These are phyloP conservation scores for Cryptococcus amylolentus DNA, from an alignment of 1,284 basidiomycete genomes.

Conservation along the genomic window DNA sequence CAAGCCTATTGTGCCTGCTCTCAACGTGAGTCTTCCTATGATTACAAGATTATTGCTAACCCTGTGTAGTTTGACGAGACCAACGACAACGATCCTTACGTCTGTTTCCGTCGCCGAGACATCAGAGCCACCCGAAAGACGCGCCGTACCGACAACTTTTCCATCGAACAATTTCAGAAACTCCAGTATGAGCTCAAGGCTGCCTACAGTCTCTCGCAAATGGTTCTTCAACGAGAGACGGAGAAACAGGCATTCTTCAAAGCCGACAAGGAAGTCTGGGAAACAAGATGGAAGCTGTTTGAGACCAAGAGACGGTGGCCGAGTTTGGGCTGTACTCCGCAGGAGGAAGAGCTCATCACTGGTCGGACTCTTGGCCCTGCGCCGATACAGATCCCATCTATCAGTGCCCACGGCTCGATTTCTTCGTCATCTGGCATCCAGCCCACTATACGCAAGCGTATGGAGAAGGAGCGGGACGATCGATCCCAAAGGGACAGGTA, in stretches of 20 bases:
- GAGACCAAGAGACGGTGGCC: slow-evolving; percentile 78
- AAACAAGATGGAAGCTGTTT: slow-evolving; percentile 68
- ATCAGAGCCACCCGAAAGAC: slow-evolving; percentile 94
- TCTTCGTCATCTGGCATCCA: slow-evolving; percentile 16
- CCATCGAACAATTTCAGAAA: slow-evolving; percentile 79
- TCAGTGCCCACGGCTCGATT: slow-evolving; percentile 13
- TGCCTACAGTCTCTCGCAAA: slow-evolving; percentile 68
- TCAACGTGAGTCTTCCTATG: slow-evolving; percentile 51
- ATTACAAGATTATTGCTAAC: slow-evolving; percentile 7
- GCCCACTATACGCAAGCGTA: slow-evolving; percentile 17
- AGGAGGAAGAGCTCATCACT: slow-evolving; percentile 66
- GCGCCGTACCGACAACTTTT: slow-evolving; percentile 79
- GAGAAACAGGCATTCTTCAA: slow-evolving; percentile 65
- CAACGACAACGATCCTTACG: slow-evolving; percentile 93
- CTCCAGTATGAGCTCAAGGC: slow-evolving; percentile 71
- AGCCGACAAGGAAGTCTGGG: slow-evolving; percentile 68
- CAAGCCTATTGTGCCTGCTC: slow-evolving; percentile 69
- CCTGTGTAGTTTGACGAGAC: slow-evolving; percentile 74
- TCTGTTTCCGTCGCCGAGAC: slow-evolving; percentile 95
- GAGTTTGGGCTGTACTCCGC: slow-evolving; percentile 63
- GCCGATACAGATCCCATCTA: slow-evolving; percentile 14
- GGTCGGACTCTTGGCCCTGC: slow-evolving; percentile 20
- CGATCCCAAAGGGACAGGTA: slow-evolving; percentile 39
- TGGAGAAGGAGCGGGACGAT: slow-evolving; percentile 41
- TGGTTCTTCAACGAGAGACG: slow-evolving; percentile 67